A percentile compares a stretch with the other conserved stretches of the same genome.
Conservation (phyloP, 371 early-diverging fungal genomes). For the Basidiobolus heterosporus region DNA sequence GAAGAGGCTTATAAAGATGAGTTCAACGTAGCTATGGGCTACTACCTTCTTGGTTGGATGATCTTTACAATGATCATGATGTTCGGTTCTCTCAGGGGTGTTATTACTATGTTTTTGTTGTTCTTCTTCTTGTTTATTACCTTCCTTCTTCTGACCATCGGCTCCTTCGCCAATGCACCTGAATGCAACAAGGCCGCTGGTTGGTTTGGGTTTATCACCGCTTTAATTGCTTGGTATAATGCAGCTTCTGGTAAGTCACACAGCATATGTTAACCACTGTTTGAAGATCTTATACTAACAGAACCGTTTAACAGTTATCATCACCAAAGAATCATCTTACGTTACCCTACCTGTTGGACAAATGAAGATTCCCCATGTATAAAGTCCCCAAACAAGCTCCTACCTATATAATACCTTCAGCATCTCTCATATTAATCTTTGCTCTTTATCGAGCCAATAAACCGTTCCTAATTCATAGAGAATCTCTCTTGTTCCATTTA, state of each 20-base stretch:
- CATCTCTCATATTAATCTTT: too few relatives aligned
- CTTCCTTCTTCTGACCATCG: slow-evolving; percentile 37
- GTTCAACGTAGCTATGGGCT: slow-evolving; percentile 39
- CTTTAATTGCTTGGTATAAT: slow-evolving; percentile 54
- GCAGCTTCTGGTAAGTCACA: slow-evolving; percentile 11
- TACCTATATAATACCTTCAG: too few relatives aligned
- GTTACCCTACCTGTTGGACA: background rate
- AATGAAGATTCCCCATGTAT: too few relatives aligned
- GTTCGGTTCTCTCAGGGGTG: slow-evolving; percentile 43
- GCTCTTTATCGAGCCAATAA: too few relatives aligned
- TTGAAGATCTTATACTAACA: too few relatives aligned
- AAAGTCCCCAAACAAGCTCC: too few relatives aligned
- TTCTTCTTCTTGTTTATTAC: slow-evolving; percentile 46
- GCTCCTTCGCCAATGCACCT: slow-evolving; percentile 14
- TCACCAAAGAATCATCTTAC: slow-evolving; percentile 2
- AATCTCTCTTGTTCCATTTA: too few relatives aligned
- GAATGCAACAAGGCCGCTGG: slow-evolving; percentile 7
- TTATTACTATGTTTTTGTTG: slow-evolving; percentile 32
- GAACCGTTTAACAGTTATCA: background rate
- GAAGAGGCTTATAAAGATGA: slow-evolving; percentile 19
- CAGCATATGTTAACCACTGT: too few relatives aligned
- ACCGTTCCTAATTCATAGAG: too few relatives aligned
- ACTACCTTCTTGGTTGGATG: slow-evolving; percentile 47
- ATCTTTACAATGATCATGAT: slow-evolving; percentile 48
- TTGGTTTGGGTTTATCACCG: slow-evolving; percentile 26